Percentiles rank a stretch among this genome's conserved stretches.
Evolutionary conservation across 441 rosid species (phyloP).

Genomic region (Erodium texanum): DNA sequence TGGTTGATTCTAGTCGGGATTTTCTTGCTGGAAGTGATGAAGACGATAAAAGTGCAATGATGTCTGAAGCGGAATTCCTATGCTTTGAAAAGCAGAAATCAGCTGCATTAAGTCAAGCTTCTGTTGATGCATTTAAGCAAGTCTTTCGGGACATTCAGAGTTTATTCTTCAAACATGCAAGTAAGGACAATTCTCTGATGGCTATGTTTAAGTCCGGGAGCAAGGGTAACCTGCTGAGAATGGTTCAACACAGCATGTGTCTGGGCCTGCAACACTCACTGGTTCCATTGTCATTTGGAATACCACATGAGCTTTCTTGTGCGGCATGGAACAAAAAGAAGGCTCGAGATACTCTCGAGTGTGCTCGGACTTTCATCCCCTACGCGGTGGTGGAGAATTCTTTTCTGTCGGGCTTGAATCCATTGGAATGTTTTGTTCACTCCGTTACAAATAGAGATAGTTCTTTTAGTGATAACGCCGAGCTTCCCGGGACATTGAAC

Average conservation of each 20-base stretch:
- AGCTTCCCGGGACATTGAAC: slow-evolving; percentile 86
- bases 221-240: slow-evolving; percentile 74
- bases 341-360: slow-evolving; percentile 28
- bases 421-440: slow-evolving; percentile 76
- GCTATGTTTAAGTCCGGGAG: slow-evolving; percentile 89
- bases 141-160: slow-evolving; percentile 72
- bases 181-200: slow-evolving; percentile 57
- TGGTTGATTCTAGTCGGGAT: slow-evolving; percentile 57
- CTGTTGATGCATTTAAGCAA: slow-evolving; percentile 71
- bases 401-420: slow-evolving; percentile 73
- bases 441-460: slow-evolving; percentile 78
- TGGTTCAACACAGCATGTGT: slow-evolving; percentile 90
- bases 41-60: slow-evolving; percentile 18
- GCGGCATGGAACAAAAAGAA: slow-evolving; percentile 57
- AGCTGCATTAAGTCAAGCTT: slow-evolving; percentile 60
- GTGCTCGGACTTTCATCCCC: slow-evolving; percentile 58
- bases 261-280: slow-evolving; percentile 79
- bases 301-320: slow-evolving; percentile 68
- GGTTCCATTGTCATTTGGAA: slow-evolving; percentile 68
- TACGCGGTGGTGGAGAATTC: slow-evolving; percentile 66
- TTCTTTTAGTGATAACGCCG: slow-evolving; percentile 92
- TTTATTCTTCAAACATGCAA: slow-evolving; percentile 54
- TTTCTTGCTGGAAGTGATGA: slow-evolving; percentile 46
- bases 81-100: slow-evolving; percentile 72
- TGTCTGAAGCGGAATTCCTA: slow-evolving; percentile 35